Evolutionary conservation across 345 rosid species (phyloP), one percentile per base, ranked within the genome.

Genomic region (Arabidopsis arenosa): DNA sequence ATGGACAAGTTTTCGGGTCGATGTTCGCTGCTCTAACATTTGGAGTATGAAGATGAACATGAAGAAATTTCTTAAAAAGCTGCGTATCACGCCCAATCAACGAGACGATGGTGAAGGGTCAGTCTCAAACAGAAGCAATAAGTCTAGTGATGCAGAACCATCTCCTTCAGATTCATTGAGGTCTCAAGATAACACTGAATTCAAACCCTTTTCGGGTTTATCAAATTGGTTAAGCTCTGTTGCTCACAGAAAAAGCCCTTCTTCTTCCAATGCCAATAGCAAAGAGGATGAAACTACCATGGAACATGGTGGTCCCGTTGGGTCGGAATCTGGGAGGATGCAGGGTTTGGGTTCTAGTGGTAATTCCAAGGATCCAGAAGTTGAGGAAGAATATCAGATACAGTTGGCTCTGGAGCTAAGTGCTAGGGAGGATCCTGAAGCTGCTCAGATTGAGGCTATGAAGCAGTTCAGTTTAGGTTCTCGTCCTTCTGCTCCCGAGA

Each of bases 341-440:
- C 83, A 71, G 15, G 93, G 85, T 81, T 85, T 88, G 9, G 92
- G 79, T 75, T 86, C 90, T 36, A 73, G 63, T 43, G 52, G 63
- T 43, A 55, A 86, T 63, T 82, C 90, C 0, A 88, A 86, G 79
- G 94, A 90, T 87, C 91, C 96, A 37, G 95, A 86, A 79, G 53
- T 87, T 63, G 98, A 93, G 73, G 98, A 93, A 79, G 96, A 91
- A 80, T 91, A 84, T 84, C 98, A 93, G 80, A 90, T 91, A 79
- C 96, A 93, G 80, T 45, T 88, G 83, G 98, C 98, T 78, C 66
- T 93, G 70, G 96, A 93, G 82, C 73, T 93, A 83, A 93, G 98
- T 84, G 96, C 96, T 7, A 93, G 83, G 77, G 98, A 93, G 86
- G 98, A 93, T 83, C 98, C 98, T 63, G 98, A 93, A 80, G 97